Conservation (phyloP, 1,284 basidiomycete species). For the Naganishia albida region DNA sequence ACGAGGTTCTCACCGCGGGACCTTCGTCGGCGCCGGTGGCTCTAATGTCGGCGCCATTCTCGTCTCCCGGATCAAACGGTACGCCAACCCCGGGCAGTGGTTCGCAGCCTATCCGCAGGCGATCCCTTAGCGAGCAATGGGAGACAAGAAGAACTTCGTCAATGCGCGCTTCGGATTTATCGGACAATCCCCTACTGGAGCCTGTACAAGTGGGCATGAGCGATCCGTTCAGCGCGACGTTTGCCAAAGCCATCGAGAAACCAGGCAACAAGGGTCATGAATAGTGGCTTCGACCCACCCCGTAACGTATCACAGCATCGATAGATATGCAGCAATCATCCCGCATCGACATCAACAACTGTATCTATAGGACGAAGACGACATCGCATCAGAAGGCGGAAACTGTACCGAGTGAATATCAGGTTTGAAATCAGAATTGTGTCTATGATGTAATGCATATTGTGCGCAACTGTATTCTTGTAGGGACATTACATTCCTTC, state of each 20-base stretch:
- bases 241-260: constrained; percentile 25
- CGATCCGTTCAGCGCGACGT: constrained; percentile 31
- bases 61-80: constrained; percentile 21
- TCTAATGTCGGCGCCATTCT: constrained; percentile 26
- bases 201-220: constrained; percentile 31
- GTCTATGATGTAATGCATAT: constrained; percentile 1
- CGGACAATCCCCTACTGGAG: constrained; percentile 6
- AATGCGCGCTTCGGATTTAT: no score
- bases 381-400: not conserved
- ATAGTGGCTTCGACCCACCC: not conserved
- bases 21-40: constrained; percentile 24
- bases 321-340: not conserved
- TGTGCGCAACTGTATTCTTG: constrained; percentile 11
- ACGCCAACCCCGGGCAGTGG: not conserved
- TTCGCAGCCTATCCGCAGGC: not conserved
- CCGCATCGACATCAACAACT: constrained; percentile 1
- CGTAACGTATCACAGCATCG: not conserved
- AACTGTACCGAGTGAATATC: no score
- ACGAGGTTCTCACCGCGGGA: constrained; percentile 12
- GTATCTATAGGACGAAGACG: constrained; percentile 16
- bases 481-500: not conserved
- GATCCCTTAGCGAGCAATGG: constrained; percentile 23
- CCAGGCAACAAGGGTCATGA: not conserved
- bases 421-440: not conserved
- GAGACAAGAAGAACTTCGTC: not conserved